Conservation (phyloP, 495 filamentous ascomycete genomes). For the Daldinia concentrica region DNA sequence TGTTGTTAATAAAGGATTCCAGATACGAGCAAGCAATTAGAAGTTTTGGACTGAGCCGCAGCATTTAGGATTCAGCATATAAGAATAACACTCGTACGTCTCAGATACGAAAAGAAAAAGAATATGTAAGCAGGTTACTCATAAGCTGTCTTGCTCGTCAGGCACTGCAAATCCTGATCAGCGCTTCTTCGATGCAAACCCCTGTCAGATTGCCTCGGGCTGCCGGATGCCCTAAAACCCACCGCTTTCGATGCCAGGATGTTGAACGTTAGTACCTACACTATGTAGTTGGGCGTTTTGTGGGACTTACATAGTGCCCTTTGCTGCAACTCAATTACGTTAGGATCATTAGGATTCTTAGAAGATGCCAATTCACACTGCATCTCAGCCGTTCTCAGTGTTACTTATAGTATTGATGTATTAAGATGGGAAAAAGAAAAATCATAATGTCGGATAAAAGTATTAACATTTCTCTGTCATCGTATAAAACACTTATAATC, state of each 20-base stretch:
- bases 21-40: neutral
- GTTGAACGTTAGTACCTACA: neutral
- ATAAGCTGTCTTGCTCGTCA: neutral
- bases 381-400: neutral
- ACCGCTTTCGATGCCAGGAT: neutral
- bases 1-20: no score
- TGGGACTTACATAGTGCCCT: constrained; percentile 15
- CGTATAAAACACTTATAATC: neutral
- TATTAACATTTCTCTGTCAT: neutral
- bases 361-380: neutral
- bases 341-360: neutral
- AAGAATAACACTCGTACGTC: constrained; percentile 2
- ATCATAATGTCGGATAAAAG: neutral
- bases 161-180: constrained; percentile 28
- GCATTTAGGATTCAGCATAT: neutral
- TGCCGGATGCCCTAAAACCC: constrained; percentile 26
- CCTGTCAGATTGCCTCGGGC: constrained; percentile 24
- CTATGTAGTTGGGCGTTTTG: constrained; percentile 11
- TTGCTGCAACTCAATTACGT: constrained; percentile 25
- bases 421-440: neutral
- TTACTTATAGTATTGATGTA: neutral
- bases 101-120: neutral
- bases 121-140: neutral
- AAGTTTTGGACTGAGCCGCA: neutral
- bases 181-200: constrained; percentile 26